Evolutionary conservation across 1,139 yeast species (phyloP).

Genomic region (Meyerozyma carpophila): DNA sequence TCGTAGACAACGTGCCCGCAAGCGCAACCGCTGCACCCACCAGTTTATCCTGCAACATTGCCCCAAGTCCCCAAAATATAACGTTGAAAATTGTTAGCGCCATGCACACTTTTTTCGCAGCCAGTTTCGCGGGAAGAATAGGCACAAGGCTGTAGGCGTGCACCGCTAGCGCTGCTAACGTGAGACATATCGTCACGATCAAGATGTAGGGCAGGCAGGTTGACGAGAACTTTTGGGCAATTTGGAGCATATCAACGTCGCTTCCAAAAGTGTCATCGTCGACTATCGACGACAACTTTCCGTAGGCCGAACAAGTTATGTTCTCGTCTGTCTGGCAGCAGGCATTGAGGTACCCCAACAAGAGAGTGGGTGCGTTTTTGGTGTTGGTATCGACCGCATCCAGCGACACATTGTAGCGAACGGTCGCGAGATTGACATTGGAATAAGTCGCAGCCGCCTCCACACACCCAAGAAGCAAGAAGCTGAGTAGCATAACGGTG

Average conservation of each 20-base stretch:
- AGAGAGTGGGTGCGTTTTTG: not conserved
- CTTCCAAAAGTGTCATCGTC: conserved; percentile 17
- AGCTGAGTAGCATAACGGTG: conserved; percentile 10
- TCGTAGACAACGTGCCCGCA: conserved; percentile 48
- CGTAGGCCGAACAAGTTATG: conserved; percentile 29
- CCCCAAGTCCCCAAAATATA: conserved; percentile 62
- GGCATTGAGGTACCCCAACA: not conserved
- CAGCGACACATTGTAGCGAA: conserved; percentile 4
- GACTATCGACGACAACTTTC: conserved; percentile 17
- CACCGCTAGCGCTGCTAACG: conserved; percentile 34
- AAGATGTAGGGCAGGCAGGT: conserved; percentile 53
- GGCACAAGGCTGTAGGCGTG: conserved; percentile 44
- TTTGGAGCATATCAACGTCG: conserved; percentile 31
- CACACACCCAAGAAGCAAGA: conserved; percentile 11
- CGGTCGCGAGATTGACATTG: conserved; percentile 7
- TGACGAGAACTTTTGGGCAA: conserved; percentile 38
- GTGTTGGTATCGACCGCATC: not conserved
- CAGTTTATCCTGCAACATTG: conserved; percentile 66
- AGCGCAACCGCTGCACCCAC: conserved; percentile 39
- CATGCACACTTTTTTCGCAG: conserved; percentile 27
- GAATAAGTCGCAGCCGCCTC: conserved; percentile 7
- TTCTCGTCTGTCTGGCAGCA: not conserved
- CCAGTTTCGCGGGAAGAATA: conserved; percentile 38
- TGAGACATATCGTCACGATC: conserved; percentile 42
- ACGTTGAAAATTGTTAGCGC: conserved; percentile 32